Evolutionary conservation across 2,329 filamentous ascomycete species (phyloP).

Genomic region (Colletotrichum liriopes): DNA sequence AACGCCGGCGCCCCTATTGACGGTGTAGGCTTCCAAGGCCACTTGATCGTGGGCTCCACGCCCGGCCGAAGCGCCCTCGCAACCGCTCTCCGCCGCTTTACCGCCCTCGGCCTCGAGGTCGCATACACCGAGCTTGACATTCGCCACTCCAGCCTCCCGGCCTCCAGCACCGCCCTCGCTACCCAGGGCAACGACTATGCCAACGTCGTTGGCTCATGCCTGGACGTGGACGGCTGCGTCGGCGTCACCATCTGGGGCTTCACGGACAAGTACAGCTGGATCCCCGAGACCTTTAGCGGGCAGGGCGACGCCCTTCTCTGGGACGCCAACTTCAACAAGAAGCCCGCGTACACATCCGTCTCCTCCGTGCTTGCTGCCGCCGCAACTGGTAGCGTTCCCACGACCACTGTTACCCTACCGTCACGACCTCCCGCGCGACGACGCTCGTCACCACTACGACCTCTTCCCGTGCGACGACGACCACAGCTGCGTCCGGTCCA

Average conservation of each 20-base stretch:
- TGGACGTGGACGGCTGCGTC: conserved; percentile 57
- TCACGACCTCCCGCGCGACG: conserved; percentile 31
- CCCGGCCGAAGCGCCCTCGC: conserved; percentile 61
- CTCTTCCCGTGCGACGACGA: conserved; percentile 27
- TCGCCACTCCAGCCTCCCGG: conserved; percentile 63
- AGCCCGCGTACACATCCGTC: conserved; percentile 58
- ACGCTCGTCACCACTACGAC: conserved; percentile 20
- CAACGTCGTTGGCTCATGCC: conserved; percentile 55
- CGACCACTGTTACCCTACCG: conserved; percentile 6
- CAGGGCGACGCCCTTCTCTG: conserved; percentile 59
- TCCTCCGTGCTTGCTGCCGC: conserved; percentile 53
- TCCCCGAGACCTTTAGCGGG: conserved; percentile 57
- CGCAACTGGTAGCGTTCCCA: conserved; percentile 37
- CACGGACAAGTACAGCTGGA: conserved; percentile 57
- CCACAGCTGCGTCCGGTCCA: conserved; percentile 30
- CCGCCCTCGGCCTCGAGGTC: conserved; percentile 68
- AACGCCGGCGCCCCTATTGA: conserved; percentile 64
- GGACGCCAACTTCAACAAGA: conserved; percentile 55
- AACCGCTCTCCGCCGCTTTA: conserved; percentile 65
- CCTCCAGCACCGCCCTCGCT: conserved; percentile 55
- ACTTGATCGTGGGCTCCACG: conserved; percentile 62
- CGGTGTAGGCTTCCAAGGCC: conserved; percentile 67
- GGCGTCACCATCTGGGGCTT: conserved; percentile 63
- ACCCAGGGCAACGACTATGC: conserved; percentile 66
- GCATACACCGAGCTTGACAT: conserved; percentile 75